phyloP scores from a whole-genome alignment of 1,139 yeast genomes.

The Geotrichum fermentans region DNA sequence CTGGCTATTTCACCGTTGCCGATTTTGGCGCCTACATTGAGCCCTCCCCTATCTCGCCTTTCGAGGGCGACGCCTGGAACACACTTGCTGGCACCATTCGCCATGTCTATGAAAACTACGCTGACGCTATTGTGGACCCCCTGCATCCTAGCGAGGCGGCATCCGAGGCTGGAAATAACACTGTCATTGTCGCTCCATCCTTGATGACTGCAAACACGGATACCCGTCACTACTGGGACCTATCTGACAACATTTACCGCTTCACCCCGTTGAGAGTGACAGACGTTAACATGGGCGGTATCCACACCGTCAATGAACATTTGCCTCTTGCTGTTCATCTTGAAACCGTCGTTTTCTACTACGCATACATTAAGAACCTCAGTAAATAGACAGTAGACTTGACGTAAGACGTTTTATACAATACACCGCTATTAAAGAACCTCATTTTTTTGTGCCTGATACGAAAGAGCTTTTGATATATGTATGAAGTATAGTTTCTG shows the following conservation, averaged over 20 bases:
- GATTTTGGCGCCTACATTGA: constrained; percentile 38
- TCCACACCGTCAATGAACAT: constrained; percentile 60
- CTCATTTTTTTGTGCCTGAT: too few species aligned
- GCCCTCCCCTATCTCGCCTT: constrained; percentile 58
- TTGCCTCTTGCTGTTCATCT: constrained; percentile 51
- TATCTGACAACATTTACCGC: constrained; percentile 70
- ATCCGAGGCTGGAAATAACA: constrained; percentile 2
- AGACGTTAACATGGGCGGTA: constrained; percentile 21
- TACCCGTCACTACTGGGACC: constrained; percentile 69
- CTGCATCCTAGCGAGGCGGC: constrained; percentile 20
- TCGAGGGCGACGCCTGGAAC: constrained; percentile 48
- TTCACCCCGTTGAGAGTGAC: constrained; percentile 43
- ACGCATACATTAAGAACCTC: constrained; percentile 42
- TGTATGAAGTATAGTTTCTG: too few species aligned
- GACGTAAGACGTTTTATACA: too few species aligned
- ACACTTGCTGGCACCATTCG: constrained; percentile 50
- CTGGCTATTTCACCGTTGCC: constrained; percentile 34
- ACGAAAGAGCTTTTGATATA: too few species aligned
- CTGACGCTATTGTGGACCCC: constrained; percentile 28
- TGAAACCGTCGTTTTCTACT: constrained; percentile 55
- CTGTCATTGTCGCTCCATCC: constrained; percentile 54
- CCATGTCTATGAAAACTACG: constrained; percentile 16
- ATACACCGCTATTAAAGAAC: too few species aligned
- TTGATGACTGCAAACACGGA: constrained; percentile 81
- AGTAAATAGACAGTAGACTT: constrained; percentile 9